Evolutionary conservation across 805 yeast species (phyloP), one percentile per base, ranked within the genome.

Genomic region (Ogataea allantospora): DNA sequence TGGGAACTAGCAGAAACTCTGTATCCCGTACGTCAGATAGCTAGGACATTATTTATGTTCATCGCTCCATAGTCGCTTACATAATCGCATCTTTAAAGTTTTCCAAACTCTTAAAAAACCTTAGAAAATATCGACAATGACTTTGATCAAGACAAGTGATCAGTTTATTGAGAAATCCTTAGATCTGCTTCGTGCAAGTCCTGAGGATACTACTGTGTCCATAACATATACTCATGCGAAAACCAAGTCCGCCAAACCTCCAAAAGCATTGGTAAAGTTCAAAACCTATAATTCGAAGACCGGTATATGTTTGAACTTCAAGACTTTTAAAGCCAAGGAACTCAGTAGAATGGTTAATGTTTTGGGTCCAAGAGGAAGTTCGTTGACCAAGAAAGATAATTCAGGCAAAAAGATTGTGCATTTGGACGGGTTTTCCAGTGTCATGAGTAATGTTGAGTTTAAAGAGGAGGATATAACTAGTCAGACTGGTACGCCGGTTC

Each of bases 311-410:
- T 73, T 80, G 58, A 71, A 69, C 43, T 77, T 70, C 55, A 68
- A 66, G 42, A 78, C 91, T 1, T 64, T 66, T 45, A 80, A 81
- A 47, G 62, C 71, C 32, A 86, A 87, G 56, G 95, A 88, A 58
- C 73, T 88, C 30, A 78, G 86, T 16, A 73, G 89, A 48, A 55
- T 88, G 15, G 63, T 85, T 56, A 75, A 85, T 33, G 83, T 85
- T 6, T 54, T 88, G 32, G 95, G 95, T 0, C 88, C 88, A 5
- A 65, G 70, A 37, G 82, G 63, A 11, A 49, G 80, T 34, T 65
- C 64, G 30, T 55, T 66, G 8, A 55, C 63, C 17, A 51, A 54
- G 34, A 49, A 31, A 7, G 23, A 16, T n/a, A 38, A 35, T n/a
- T 19, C 28, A 6, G 46, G 30, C 6, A 41, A 43, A 27, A 26